Percentiles rank a stretch among this genome's conserved stretches.
Evolutionary conservation across 768 basidiomycete genomes (phyloP).

Genomic region (Suillus hirtellus): DNA sequence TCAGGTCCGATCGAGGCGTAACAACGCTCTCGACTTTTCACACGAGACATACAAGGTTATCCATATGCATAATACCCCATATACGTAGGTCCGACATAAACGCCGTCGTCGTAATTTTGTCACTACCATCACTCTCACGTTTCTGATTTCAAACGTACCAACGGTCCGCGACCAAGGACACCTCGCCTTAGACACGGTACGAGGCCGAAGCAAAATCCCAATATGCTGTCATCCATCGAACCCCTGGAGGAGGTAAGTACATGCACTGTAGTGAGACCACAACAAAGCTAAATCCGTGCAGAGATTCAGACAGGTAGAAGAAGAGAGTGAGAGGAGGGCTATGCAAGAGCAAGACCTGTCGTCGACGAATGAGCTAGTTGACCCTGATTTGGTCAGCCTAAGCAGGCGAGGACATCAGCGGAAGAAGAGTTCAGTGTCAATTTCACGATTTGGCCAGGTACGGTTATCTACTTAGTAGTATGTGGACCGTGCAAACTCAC

Average conservation of each 20-base stretch:
- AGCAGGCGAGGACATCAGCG: conserved; percentile 38
- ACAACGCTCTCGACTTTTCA: background rate
- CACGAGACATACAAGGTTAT: background rate
- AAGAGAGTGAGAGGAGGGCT: conserved; percentile 54
- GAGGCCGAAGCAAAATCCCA: background rate
- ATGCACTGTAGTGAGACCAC: conserved; percentile 10
- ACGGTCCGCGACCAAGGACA: background rate
- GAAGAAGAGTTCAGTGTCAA: conserved; percentile 50
- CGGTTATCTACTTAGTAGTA: conserved; percentile 15
- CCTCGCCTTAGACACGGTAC: background rate
- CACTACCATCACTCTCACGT: conserved; percentile 7
- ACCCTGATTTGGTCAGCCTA: conserved; percentile 19
- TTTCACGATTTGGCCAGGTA: conserved; percentile 65
- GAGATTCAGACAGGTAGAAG: conserved; percentile 61
- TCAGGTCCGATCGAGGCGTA: background rate
- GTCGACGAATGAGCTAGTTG: conserved; percentile 18
- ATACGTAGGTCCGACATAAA: background rate
- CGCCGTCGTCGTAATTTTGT: background rate
- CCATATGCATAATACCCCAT: background rate
- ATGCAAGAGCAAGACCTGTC: conserved; percentile 31
- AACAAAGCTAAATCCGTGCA: conserved; percentile 22
- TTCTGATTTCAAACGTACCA: background rate
- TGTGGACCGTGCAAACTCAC: conserved; percentile 2
- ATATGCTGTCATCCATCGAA: conserved; percentile 27
- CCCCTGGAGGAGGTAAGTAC: conserved; percentile 31